phyloP scores from a whole-genome alignment of 306 rosid species.

The Prunus mume region DNA sequence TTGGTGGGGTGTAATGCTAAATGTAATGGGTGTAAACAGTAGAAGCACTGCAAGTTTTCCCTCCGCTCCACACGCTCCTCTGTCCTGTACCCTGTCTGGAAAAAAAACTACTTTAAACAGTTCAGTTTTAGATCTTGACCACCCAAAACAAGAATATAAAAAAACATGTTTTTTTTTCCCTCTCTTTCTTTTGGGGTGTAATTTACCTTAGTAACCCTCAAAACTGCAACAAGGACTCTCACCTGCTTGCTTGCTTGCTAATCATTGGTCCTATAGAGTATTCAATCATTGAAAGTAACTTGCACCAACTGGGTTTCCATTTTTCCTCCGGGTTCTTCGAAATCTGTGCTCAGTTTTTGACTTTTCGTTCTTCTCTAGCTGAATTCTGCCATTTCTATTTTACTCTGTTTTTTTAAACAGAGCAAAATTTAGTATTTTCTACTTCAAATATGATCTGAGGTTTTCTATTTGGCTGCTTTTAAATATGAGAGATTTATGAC shows the following conservation, averaged over 20 bases:
- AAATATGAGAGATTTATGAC: background rate
- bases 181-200: background rate
- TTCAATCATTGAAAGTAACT: constrained; percentile 60
- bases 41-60: background rate
- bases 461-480: background rate
- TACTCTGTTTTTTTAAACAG: background rate
- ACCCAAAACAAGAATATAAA: constrained; percentile 33
- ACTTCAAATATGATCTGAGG: background rate
- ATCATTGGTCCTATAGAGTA: constrained; percentile 33
- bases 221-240: constrained; percentile 20
- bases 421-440: no score
- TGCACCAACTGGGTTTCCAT: constrained; percentile 7
- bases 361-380: constrained; percentile 6
- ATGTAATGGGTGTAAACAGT: background rate
- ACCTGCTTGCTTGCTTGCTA: constrained; percentile 20
- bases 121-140: constrained; percentile 47
- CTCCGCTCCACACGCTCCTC: constrained; percentile 47
- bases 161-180: background rate
- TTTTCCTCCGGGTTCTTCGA: constrained; percentile 20
- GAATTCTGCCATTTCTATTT: constrained; percentile 2
- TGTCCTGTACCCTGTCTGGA: background rate
- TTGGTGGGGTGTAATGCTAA: no score
- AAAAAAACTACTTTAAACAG: constrained; percentile 19
- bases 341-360: constrained; percentile 13
- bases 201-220: constrained; percentile 1